Base-by-base conservation (phyloP, 78 protist genomes). In the Emiliania huxleyi region DNA sequence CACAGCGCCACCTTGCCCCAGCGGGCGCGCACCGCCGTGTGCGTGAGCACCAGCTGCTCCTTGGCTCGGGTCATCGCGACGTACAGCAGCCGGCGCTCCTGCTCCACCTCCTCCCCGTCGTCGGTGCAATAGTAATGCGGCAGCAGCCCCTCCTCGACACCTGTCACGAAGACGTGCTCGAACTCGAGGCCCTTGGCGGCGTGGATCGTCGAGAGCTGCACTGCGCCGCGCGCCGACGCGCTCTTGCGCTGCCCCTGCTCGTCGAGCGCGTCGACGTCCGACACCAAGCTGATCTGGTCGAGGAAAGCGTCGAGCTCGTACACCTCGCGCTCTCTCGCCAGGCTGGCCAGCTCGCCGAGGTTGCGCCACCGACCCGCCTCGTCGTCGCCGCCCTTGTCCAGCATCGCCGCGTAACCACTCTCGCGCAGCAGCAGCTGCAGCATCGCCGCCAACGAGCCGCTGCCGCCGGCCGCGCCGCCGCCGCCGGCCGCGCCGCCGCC, bases 161-260 rank as follows among this genome's bases (percentile, higher is more conserved):
- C 84, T 0, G 15, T 25, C 12, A 75, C n/a, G 44, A 75, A 35
- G 84, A 35, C 43, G 21, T 5, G 15, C 25, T 75, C 84, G 25
- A 75, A 75, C 84, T 75, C 84, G 45, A 75, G 84, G 15, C 84
- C 84, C 45, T 75, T 75, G 29, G 84, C 42, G 19, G 84, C 84
- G 26, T 75, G 84, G 12, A 38, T 18, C 12, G 84, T 75, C 45
- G 15, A 1, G 26, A 75, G 44, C 26, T 38, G 12, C 42, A 75
- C 84, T 4, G 42, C 6, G 42, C 29, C 3, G 19, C 6, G 4
- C 19, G 12, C 73, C 73, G n/a, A 18, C 55, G 26, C 73, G n/a
- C 6, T 62, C 73, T 52, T 15, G 29, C 8, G 8, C 15, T 8
- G 8, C 73, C 73, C 73, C 12, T 62, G 73, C n/a, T 6, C 73